Base-by-base conservation (phyloP, 805 yeast genomes). In the Limtongia smithiae region DNA sequence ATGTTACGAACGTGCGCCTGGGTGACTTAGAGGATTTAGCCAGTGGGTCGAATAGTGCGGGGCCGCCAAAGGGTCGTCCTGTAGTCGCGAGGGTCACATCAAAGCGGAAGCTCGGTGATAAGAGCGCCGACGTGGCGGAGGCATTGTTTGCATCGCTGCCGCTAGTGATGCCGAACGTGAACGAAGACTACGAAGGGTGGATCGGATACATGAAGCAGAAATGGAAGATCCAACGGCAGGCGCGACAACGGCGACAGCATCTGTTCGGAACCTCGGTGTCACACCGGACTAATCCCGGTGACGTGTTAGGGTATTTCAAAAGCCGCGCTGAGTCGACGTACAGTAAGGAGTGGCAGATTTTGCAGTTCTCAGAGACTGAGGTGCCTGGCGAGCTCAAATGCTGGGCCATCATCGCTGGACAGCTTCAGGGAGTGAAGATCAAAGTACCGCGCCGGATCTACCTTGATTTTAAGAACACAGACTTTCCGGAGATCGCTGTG, bases 301-400 rank as follows among this genome's bases (percentile, higher is more conserved):
- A 78, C 3, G 81, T 91, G 37, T 84, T 89, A 7, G 77, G 77
- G 18, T 75, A 89, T 72, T 71, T 89, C 37, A 77, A 85, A 44
- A 77, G 78, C 43, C 93, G 85, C 60, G 95, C 95, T 0, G 95
- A 84, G 62, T 50, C 53, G 11, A 77, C 74, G 35, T 81, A 83
- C 60, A 84, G 87, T 8, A 74, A 86, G 0, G 77, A 81, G 28
- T 93, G 99, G 99, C 88, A 89, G 54, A 74, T 93, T 32, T 66
- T 93, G 31, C 89, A 88, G 58, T 81, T 86, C 60, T 77, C 77
- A 51, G 60, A 67, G 8, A 81, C 82, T 36, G 71, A 73, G 0
- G 65, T 60, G 35, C 83, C 87, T 0, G 97, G 97, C n/a, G 83
- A 79, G 43, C 71, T 91, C 27, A 82, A 80, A 50, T 96, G 85